phyloP scores from a whole-genome alignment of 2,329 filamentous ascomycete genomes.

The Fusarium piperis region DNA sequence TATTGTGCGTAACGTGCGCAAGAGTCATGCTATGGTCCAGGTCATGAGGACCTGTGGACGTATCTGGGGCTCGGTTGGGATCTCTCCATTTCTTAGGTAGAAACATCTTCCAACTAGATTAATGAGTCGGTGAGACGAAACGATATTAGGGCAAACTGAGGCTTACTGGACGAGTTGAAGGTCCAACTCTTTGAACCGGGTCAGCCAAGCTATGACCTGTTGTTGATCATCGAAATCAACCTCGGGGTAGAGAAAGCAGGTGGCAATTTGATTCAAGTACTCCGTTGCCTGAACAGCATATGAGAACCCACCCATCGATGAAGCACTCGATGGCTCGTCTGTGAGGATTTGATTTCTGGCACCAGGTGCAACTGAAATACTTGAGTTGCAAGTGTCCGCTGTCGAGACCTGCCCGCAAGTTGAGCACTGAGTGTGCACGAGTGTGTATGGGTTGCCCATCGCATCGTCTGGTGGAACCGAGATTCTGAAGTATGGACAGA shows the following conservation, averaged over 20 bases:
- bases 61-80: not conserved
- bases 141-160: not conserved
- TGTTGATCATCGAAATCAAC: not conserved
- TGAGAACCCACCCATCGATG: not conserved
- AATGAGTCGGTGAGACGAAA: not conserved
- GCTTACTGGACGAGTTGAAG: conserved; percentile 1
- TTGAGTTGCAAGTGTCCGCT: not conserved
- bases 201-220: not conserved
- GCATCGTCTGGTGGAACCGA: not conserved
- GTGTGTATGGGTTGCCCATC: not conserved
- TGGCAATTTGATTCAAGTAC: not conserved
- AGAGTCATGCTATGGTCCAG: conserved; percentile 8
- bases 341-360: not conserved
- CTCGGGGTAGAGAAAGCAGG: not conserved
- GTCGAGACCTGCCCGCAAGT: not conserved
- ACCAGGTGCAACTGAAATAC: not conserved
- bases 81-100: not conserved
- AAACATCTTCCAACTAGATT: conserved; percentile 1
- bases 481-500: not conserved
- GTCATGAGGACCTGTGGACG: conserved; percentile 3
- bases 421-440: not conserved
- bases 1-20: conserved; percentile 6
- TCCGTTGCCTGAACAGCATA: conserved; percentile 1
- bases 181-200: not conserved
- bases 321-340: not conserved